phyloP scores from a whole-genome alignment of 108 stramenopile genomes.

The Schizochytrium sp. region DNA sequence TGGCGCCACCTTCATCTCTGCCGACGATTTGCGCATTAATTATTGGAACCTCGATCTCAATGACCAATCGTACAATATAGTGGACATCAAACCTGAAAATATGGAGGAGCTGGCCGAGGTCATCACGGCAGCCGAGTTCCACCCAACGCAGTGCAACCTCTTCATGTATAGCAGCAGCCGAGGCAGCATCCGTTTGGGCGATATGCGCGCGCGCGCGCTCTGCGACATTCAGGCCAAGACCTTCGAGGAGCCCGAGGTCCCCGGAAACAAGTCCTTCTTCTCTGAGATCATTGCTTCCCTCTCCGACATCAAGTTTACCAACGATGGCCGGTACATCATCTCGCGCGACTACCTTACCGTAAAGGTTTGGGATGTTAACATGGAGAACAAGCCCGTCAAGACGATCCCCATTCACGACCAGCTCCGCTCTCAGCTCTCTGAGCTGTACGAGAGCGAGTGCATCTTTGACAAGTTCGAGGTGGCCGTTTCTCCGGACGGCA shows the following conservation, averaged over 20 bases:
- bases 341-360: conserved; percentile 58
- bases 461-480: conserved; percentile 70
- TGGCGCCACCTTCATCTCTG: conserved; percentile 52
- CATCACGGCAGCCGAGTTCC: conserved; percentile 55
- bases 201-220: conserved; percentile 36
- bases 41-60: conserved; percentile 45
- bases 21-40: conserved; percentile 64
- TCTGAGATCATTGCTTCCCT: conserved; percentile 53
- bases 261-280: conserved; percentile 50
- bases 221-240: conserved; percentile 23
- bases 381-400: conserved; percentile 40
- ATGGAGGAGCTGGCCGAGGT: conserved; percentile 68
- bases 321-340: conserved; percentile 49
- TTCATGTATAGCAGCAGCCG: conserved; percentile 45
- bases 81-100: conserved; percentile 58
- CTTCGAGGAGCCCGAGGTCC: conserved; percentile 24
- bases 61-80: conserved; percentile 40
- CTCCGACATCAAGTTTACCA: conserved; percentile 40
- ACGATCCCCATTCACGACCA: conserved; percentile 50
- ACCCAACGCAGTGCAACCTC: conserved; percentile 50
- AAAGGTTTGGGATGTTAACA: conserved; percentile 56
- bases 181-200: conserved; percentile 43
- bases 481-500: conserved; percentile 38
- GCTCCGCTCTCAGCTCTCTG: conserved; percentile 38
- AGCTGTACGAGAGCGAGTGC: conserved; percentile 57